A percentile compares a stretch with the other conserved stretches of the same genome.
Conservation (phyloP, 495 filamentous ascomycete species). For the Penicillium waksmanii region DNA sequence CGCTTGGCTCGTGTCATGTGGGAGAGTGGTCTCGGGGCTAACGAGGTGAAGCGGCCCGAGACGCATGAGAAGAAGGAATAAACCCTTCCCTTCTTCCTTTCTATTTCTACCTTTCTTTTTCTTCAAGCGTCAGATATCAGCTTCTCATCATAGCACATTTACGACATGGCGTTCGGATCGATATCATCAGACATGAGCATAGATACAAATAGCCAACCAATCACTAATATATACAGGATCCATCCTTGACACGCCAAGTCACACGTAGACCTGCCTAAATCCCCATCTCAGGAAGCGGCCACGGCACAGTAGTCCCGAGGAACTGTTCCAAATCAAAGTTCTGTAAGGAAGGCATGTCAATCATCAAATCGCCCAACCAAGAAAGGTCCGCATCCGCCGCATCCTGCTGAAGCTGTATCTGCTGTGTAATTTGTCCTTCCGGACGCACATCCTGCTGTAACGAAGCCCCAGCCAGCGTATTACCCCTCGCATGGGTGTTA, state of each 20-base stretch:
- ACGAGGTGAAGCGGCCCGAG: conserved; percentile 1
- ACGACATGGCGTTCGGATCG: conserved; percentile 5
- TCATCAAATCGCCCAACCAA: conserved; percentile 49
- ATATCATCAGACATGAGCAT: background rate
- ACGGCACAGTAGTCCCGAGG: conserved; percentile 36
- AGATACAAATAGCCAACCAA: background rate
- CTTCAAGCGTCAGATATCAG: conserved; percentile 3
- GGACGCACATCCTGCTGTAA: conserved; percentile 4
- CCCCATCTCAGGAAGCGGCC: conserved; percentile 37
- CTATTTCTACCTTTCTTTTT: conserved; percentile 1
- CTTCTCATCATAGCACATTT: conserved; percentile 9
- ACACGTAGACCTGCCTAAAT: conserved; percentile 18
- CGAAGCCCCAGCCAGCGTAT: background rate
- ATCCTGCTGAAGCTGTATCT: conserved; percentile 10
- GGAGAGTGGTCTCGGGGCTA: conserved; percentile 23
- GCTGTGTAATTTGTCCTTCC: background rate
- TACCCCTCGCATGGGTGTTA: background rate
- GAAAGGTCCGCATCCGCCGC: conserved; percentile 36
- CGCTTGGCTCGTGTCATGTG: conserved; percentile 55
- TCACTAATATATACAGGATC: background rate
- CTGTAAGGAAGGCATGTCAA: conserved; percentile 50
- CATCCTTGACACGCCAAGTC: background rate
- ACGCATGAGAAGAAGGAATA: conserved; percentile 31
- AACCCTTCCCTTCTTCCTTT: background rate
- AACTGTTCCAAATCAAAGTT: conserved; percentile 51